Evolutionary conservation across 1,139 yeast genomes (phyloP).

Genomic region (Candida gigantensis): DNA sequence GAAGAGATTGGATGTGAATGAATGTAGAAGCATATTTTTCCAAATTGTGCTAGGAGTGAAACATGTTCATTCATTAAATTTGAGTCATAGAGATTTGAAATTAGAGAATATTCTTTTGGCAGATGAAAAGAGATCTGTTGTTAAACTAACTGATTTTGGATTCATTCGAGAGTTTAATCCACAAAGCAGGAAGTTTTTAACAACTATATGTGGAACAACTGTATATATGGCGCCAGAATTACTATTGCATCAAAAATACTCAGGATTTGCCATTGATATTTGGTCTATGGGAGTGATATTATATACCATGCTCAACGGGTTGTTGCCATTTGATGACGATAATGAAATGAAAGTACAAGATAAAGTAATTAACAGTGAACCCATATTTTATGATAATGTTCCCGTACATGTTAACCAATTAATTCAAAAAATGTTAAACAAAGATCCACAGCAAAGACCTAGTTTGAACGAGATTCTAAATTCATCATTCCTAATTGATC

Average conservation of each 20-base stretch:
- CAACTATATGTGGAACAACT: conserved; percentile 91
- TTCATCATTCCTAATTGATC: conserved; percentile 59
- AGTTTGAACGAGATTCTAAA: conserved; percentile 57
- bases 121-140: conserved; percentile 53
- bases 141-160: conserved; percentile 89
- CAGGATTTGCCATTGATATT: conserved; percentile 80
- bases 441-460: conserved; percentile 70
- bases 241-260: conserved; percentile 64
- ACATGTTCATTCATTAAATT: conserved; percentile 77
- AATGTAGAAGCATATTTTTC: conserved; percentile 62
- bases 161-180: conserved; percentile 79
- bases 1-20: conserved; percentile 54
- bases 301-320: conserved; percentile 84
- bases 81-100: conserved; percentile 89
- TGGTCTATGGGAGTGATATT: conserved; percentile 95
- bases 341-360: conserved; percentile 63
- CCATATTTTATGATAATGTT: conserved; percentile 48
- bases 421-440: conserved; percentile 56
- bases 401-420: conserved; percentile 53
- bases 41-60: conserved; percentile 83
- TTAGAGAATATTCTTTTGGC: conserved; percentile 82
- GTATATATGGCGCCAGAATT: conserved; percentile 98
- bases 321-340: conserved; percentile 90
- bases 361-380: conserved; percentile 67
- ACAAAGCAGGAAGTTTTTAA: conserved; percentile 53